Evolutionary conservation across 306 rosid species (phyloP).

Genomic region (Rosa chinensis): DNA sequence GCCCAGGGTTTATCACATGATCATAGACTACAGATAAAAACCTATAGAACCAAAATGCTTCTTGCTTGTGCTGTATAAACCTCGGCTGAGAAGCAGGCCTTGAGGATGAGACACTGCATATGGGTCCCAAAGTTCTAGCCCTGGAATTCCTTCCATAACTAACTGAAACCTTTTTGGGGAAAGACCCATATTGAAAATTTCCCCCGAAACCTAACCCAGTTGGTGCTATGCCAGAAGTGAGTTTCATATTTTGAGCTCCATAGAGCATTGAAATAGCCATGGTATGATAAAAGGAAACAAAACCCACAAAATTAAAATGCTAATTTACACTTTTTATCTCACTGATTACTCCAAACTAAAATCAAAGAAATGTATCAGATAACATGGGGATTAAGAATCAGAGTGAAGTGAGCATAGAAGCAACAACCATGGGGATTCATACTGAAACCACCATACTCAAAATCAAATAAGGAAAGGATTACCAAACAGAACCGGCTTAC

Average conservation of each 20-base stretch:
- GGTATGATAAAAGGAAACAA: slow-evolving; percentile 14
- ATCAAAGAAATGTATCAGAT: not conserved
- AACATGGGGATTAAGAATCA: not conserved
- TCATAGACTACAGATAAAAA: slow-evolving; percentile 87
- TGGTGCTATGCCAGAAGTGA: slow-evolving; percentile 41
- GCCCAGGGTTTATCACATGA: slow-evolving; percentile 86
- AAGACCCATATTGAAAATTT: slow-evolving; percentile 32
- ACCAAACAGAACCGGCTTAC: not conserved
- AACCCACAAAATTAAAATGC: slow-evolving; percentile 18
- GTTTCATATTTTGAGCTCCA: slow-evolving; percentile 64
- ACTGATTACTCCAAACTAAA: slow-evolving; percentile 4
- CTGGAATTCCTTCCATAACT: slow-evolving; percentile 33
- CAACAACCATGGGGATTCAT: not conserved
- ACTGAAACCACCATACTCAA: not conserved
- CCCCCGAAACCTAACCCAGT: slow-evolving; percentile 47
- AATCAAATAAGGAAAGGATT: not conserved
- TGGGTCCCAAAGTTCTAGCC: slow-evolving; percentile 27
- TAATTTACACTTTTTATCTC: not conserved
- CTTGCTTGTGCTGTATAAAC: slow-evolving; percentile 92
- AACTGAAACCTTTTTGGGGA: slow-evolving; percentile 38
- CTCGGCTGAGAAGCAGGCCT: slow-evolving; percentile 85
- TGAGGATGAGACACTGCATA: slow-evolving; percentile 65
- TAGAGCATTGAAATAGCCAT: slow-evolving; percentile 71
- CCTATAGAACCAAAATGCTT: slow-evolving; percentile 94
- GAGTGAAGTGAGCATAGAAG: not conserved